Evolutionary conservation across 768 basidiomycete species (phyloP).

Genomic region (Lentinula aciculospora): DNA sequence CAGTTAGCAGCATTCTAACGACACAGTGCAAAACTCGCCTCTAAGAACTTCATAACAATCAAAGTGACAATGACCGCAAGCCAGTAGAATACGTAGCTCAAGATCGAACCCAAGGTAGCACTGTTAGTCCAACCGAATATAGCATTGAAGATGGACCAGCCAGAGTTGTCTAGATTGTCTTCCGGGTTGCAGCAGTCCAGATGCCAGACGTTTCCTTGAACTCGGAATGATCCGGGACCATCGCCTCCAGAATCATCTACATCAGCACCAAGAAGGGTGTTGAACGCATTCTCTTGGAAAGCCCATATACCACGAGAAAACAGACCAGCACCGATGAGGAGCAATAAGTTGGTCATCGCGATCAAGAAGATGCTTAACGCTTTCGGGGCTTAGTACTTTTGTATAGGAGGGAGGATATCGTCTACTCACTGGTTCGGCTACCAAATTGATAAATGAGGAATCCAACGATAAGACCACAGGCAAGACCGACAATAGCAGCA

Average conservation of each 20-base stretch:
- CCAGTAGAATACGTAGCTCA: constrained; percentile 95
- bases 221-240: constrained; percentile 82
- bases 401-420: not conserved
- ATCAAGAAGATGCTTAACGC: constrained; percentile 86
- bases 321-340: constrained; percentile 92
- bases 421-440: constrained; percentile 55
- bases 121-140: constrained; percentile 88
- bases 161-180: constrained; percentile 39
- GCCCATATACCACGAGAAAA: constrained; percentile 74
- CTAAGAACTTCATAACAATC: constrained; percentile 59
- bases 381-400: constrained; percentile 9
- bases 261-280: constrained; percentile 63
- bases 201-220: constrained; percentile 85
- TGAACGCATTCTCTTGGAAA: constrained; percentile 68
- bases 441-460: constrained; percentile 78
- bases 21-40: constrained; percentile 27
- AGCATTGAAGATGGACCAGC: constrained; percentile 82
- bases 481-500: constrained; percentile 79
- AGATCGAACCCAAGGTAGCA: constrained; percentile 71
- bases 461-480: constrained; percentile 72
- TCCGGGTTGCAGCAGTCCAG: constrained; percentile 74
- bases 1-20: not conserved
- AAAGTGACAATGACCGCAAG: constrained; percentile 68
- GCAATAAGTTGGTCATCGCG: constrained; percentile 84
- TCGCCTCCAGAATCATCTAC: constrained; percentile 62